Evolutionary conservation across 768 basidiomycete genomes (phyloP).

Genomic region (Serendipita indica): DNA sequence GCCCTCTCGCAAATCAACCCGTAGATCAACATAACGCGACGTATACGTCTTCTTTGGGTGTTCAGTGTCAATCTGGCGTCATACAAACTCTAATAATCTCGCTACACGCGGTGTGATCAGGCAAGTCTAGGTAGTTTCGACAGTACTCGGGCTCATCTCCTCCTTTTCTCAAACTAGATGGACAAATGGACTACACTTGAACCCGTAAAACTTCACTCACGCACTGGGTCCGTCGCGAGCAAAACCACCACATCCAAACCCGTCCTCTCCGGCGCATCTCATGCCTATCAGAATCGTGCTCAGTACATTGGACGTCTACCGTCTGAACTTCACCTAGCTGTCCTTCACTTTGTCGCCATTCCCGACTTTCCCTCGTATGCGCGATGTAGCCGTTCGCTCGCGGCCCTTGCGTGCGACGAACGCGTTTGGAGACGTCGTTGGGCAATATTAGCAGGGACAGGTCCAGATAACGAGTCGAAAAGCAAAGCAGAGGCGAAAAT

Average conservation of each 20-base stretch:
- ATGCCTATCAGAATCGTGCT: constrained; percentile 3
- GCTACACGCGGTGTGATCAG: too few species aligned
- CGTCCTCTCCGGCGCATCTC: neutral
- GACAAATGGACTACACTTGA: constrained; percentile 80
- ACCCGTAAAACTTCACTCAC: constrained; percentile 38
- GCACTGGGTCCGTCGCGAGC: neutral
- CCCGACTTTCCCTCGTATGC: constrained; percentile 70
- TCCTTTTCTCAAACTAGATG: constrained; percentile 29
- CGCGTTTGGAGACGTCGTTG: constrained; percentile 65
- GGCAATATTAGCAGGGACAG: constrained; percentile 30
- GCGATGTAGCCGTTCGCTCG: constrained; percentile 46
- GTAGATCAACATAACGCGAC: too few species aligned
- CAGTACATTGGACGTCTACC: constrained; percentile 63
- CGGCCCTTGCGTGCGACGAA: constrained; percentile 52
- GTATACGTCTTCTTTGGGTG: too few species aligned
- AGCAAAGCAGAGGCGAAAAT: constrained; percentile 31
- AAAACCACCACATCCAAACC: neutral
- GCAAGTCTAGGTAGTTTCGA: too few species aligned
- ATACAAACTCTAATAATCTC: too few species aligned
- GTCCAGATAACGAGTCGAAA: too few species aligned
- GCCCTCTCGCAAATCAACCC: too few species aligned
- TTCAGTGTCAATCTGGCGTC: too few species aligned
- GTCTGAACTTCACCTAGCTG: constrained; percentile 53
- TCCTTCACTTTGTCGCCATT: constrained; percentile 60
- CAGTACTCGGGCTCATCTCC: neutral